These are phyloP conservation scores for Chondrostereum purpureum DNA, from an alignment of 1,284 basidiomycete genomes.

Conservation along the genomic window DNA sequence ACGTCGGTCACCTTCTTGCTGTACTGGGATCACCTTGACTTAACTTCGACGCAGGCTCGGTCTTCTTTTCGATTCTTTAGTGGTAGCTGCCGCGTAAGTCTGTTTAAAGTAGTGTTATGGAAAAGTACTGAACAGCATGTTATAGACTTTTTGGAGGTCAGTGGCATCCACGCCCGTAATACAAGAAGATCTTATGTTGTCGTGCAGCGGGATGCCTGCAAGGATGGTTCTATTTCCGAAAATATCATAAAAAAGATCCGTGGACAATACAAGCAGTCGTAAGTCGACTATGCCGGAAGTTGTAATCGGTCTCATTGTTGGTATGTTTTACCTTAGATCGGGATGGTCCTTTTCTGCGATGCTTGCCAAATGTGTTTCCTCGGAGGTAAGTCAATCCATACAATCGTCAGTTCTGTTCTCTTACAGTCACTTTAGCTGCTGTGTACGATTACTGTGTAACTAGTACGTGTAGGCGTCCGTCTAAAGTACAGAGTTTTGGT, in stretches of 20 bases:
- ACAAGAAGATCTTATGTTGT: background rate
- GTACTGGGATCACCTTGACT: too few species aligned
- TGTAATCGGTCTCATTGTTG: background rate
- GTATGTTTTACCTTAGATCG: slow-evolving; percentile 5
- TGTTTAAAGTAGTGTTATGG: background rate
- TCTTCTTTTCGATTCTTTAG: background rate
- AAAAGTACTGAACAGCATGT: too few species aligned
- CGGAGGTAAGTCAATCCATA: slow-evolving; percentile 3
- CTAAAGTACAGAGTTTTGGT: background rate
- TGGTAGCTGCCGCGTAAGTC: background rate
- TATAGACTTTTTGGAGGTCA: background rate
- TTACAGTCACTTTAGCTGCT: slow-evolving; percentile 6
- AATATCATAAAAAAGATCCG: slow-evolving; percentile 6
- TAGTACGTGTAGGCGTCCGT: background rate
- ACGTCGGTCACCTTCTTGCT: background rate
- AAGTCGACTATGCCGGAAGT: background rate
- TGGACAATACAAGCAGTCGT: slow-evolving; percentile 9
- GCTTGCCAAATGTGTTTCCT: slow-evolving; percentile 9
- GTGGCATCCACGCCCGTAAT: background rate
- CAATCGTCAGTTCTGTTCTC: background rate
- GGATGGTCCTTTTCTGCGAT: slow-evolving; percentile 9
- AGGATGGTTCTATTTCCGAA: slow-evolving; percentile 11
- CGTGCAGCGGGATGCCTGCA: slow-evolving; percentile 9
- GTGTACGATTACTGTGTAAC: slow-evolving; percentile 10
- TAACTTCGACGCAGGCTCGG: too few species aligned